Base-by-base conservation (phyloP, 2,329 filamentous ascomycete species). In the Pseudocercospora pini-densiflorae region DNA sequence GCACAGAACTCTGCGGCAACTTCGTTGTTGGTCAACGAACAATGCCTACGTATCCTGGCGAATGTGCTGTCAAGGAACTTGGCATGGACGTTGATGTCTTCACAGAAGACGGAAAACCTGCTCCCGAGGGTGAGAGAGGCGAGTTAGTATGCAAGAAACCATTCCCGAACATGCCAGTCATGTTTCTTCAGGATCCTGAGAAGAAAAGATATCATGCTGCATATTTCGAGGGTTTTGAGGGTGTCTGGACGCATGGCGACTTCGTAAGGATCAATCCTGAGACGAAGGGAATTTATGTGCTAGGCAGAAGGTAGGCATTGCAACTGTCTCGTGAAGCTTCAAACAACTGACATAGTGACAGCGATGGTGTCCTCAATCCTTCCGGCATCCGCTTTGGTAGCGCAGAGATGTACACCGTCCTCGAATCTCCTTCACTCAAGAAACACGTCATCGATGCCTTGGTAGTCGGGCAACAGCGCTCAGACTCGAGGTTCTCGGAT, bases 211-310 rank as follows among this genome's bases (percentile, higher is more conserved):
- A 82, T 57, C 77, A 77, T 14, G 76, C 76, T 24, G 79, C 80
- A 0, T 83, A 82, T 47, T 83, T 80, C 65, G 77, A 72, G 47
- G 77, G 79, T 3, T 82, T 81, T 60, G 77, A 79, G 7, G 71
- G 87, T 64, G 90, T 91, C 1, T 94, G 92, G 92, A 90, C 90
- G 0, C 92, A 94, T 70, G 91, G 91, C 27, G 92, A 94, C 74
- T 93, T 93, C 75, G 88, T 91, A 72, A 84, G 85, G 45, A 80
- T 90, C 14, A 88, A 93, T 73, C 90, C 91, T 0, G 69, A 79
- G 3, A 93, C 91, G 0, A 86, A 87, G 7, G 85, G 87, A 40
- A 76, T 92, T 6, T 75, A 86, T 6, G 90, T 93, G 73, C 83
- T 92, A 0, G 90, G 90, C 0, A 83, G 90, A 1, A 89, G 55